phyloP scores from a whole-genome alignment of 805 yeast species.

The Pichia kluyveri region DNA sequence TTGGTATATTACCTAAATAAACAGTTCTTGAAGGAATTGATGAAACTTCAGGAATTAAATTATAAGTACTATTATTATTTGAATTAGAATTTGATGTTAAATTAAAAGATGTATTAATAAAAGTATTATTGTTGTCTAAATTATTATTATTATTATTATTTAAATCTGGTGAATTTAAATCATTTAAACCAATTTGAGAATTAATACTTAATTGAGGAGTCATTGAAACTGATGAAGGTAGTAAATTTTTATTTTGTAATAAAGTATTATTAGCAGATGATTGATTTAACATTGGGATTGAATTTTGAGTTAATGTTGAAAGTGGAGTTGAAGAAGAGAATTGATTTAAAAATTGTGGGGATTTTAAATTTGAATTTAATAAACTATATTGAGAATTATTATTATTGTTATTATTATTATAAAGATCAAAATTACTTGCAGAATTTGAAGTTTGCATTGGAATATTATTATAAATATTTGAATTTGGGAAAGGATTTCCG shows the following conservation, averaged over 20 bases:
- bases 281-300: slow-evolving; percentile 1
- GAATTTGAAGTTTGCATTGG: slow-evolving; percentile 8
- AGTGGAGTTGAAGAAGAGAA: not conserved
- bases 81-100: not conserved
- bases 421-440: not conserved
- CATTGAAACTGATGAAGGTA: slow-evolving; percentile 5
- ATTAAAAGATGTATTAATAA: not conserved
- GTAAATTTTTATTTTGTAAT: not conserved
- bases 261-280: not conserved
- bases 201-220: slow-evolving; percentile 12
- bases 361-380: not conserved
- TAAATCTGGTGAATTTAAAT: slow-evolving; percentile 1
- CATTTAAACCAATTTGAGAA: slow-evolving; percentile 4
- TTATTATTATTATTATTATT: not conserved
- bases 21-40: slow-evolving; percentile 62
- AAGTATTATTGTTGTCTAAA: not conserved
- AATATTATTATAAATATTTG: slow-evolving; percentile 1
- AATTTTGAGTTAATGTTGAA: not conserved
- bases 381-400: not conserved
- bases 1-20: slow-evolving; percentile 80
- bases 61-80: not conserved
- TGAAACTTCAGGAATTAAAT: slow-evolving; percentile 5
- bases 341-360: slow-evolving; percentile 6
- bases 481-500: not conserved
- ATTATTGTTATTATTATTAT: not conserved